Evolutionary conservation across 164 flowering plant species (phyloP).

Genomic region (Macadamia tetraphylla): DNA sequence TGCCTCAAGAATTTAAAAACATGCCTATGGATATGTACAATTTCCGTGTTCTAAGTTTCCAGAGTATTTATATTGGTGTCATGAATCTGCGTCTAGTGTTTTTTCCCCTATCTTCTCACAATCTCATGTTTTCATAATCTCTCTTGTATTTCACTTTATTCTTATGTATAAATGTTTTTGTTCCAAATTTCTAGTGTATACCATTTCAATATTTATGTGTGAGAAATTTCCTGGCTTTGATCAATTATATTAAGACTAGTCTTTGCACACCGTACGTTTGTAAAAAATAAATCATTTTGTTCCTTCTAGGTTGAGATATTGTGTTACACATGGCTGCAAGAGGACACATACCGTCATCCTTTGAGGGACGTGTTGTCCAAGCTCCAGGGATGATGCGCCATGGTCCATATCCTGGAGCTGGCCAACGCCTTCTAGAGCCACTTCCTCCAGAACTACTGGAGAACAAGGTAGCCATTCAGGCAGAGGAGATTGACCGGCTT

Average conservation of each 20-base stretch:
- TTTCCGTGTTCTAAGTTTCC: neutral
- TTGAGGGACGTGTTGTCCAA: constrained; percentile 37
- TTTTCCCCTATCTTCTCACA: too few species aligned
- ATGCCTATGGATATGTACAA: neutral
- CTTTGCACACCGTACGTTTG: neutral
- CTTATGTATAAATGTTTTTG: neutral
- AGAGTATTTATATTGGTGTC: too few species aligned
- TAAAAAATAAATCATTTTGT: neutral
- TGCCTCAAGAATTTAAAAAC: neutral
- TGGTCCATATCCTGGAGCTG: constrained; percentile 37
- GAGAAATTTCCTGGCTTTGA: too few species aligned
- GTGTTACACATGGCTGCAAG: constrained; percentile 41
- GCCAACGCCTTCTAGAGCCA: constrained; percentile 26
- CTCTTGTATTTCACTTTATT: too few species aligned
- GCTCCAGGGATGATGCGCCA: constrained; percentile 60
- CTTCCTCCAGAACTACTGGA: constrained; percentile 42
- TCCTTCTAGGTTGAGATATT: constrained; percentile 6
- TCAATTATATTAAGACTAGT: neutral
- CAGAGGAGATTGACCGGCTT: constrained; percentile 59
- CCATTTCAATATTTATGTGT: too few species aligned
- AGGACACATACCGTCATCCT: constrained; percentile 33
- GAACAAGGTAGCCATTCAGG: constrained; percentile 49
- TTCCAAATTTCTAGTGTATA: neutral
- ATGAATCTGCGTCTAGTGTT: too few species aligned
- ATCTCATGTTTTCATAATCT: too few species aligned